These are phyloP conservation scores for Colletotrichum sp. DNA, from an alignment of 2,329 filamentous ascomycete genomes.

Conservation along the genomic window DNA sequence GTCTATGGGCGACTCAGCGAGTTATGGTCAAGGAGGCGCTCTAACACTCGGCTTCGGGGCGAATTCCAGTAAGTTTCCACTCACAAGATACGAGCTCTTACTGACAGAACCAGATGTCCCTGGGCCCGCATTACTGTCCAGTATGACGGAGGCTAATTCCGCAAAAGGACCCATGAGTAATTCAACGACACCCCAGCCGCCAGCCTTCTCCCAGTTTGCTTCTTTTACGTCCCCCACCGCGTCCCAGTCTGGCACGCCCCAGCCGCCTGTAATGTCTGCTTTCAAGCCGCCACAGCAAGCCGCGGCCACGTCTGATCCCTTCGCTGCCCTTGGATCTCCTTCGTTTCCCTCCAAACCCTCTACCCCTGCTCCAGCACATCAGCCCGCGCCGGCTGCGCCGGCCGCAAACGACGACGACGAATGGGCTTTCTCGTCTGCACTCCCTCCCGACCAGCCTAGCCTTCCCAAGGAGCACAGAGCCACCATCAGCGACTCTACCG, in stretches of 20 bases:
- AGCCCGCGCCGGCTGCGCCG: conserved; percentile 29
- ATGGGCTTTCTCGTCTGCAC: conserved; percentile 89
- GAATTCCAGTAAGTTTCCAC: conserved; percentile 62
- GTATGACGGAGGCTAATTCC: conserved; percentile 64
- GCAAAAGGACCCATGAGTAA: conserved; percentile 47
- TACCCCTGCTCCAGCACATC: conserved; percentile 37
- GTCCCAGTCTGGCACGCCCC: conserved; percentile 60
- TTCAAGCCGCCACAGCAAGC: conserved; percentile 49
- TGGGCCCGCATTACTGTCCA: conserved; percentile 68
- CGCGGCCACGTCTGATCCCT: conserved; percentile 45
- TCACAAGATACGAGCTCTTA: neutral
- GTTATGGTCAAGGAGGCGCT: conserved; percentile 76
- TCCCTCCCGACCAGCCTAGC: conserved; percentile 63
- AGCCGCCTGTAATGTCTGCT: conserved; percentile 50
- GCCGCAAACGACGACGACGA: conserved; percentile 77
- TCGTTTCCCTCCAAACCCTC: conserved; percentile 41
- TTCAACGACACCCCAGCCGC: conserved; percentile 41
- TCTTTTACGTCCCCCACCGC: conserved; percentile 58
- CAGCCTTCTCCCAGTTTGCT: conserved; percentile 59
- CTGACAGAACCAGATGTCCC: conserved; percentile 60
- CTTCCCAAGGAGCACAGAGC: conserved; percentile 68
- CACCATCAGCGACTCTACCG: conserved; percentile 70
- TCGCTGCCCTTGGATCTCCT: conserved; percentile 47
- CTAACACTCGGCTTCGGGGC: conserved; percentile 83
- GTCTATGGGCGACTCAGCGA: conserved; percentile 72